phyloP scores from a whole-genome alignment of 140 eudicot genomes.

The Flaveria floridana region DNA sequence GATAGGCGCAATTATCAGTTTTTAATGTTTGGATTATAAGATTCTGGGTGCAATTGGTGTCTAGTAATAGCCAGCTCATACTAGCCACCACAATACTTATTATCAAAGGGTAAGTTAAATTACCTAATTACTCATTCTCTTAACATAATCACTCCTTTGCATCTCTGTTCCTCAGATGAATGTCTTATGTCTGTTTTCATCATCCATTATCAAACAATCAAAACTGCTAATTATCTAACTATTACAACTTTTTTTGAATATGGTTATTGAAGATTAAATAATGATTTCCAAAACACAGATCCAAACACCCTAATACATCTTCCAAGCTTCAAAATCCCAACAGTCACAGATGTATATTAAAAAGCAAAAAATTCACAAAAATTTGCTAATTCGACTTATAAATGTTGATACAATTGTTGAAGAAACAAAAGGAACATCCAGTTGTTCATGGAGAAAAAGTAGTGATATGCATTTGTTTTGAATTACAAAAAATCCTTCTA shows the following conservation, averaged over 20 bases:
- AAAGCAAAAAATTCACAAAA: not conserved
- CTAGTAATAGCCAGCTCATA: not conserved
- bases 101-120: not conserved
- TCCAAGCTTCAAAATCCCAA: not conserved
- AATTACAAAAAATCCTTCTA: conserved; percentile 13
- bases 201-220: not conserved
- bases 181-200: not conserved
- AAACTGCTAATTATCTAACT: not conserved
- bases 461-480: not conserved
- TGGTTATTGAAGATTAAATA: not conserved
- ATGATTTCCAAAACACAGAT: not conserved
- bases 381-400: not conserved
- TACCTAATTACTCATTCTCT: too few species aligned
- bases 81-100: not conserved
- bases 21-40: not conserved
- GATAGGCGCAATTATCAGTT: not conserved
- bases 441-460: not conserved
- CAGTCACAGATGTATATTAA: not conserved
- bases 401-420: not conserved
- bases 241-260: not conserved
- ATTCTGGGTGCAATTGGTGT: not conserved
- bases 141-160: not conserved
- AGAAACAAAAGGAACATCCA: not conserved
- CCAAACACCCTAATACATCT: not conserved
- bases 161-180: not conserved